These are phyloP conservation scores for Balansia obtecta DNA, from an alignment of 2,329 filamentous ascomycete genomes.

Conservation along the genomic window DNA sequence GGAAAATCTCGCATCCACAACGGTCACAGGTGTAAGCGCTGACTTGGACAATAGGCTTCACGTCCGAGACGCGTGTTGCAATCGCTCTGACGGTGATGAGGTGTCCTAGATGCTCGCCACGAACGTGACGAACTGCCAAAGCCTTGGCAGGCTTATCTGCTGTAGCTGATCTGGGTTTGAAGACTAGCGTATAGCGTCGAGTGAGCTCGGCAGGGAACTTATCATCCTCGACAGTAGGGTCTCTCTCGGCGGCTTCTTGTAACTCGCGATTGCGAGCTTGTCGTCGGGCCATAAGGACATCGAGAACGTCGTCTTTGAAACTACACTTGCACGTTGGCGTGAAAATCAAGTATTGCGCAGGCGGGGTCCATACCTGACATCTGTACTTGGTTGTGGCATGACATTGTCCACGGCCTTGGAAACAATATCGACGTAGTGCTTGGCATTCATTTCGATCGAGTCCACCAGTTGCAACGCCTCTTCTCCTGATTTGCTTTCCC, in stretches of 20 bases:
- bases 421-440: constrained; percentile 89
- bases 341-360: not conserved
- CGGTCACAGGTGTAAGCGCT: constrained; percentile 97
- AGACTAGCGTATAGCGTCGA: constrained; percentile 87
- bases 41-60: constrained; percentile 94
- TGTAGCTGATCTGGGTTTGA: constrained; percentile 76
- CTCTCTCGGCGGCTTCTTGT: constrained; percentile 51
- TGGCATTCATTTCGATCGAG: constrained; percentile 80
- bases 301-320: constrained; percentile 95
- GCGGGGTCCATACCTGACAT: constrained; percentile 51
- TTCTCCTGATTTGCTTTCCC: constrained; percentile 58
- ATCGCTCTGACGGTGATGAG: constrained; percentile 93
- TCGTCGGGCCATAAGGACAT: constrained; percentile 90
- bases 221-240: constrained; percentile 54
- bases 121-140: constrained; percentile 84
- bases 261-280: constrained; percentile 75
- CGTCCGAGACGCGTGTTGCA: constrained; percentile 87
- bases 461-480: constrained; percentile 58
- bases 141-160: constrained; percentile 50
- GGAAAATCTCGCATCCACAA: constrained; percentile 95
- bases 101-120: constrained; percentile 82
- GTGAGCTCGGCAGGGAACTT: constrained; percentile 88
- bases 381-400: constrained; percentile 65
- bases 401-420: constrained; percentile 79
- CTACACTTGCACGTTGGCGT: constrained; percentile 27